These are phyloP conservation scores for Lobulomyces angularis DNA, from an alignment of 192 early-diverging fungal genomes.

Conservation along the genomic window DNA sequence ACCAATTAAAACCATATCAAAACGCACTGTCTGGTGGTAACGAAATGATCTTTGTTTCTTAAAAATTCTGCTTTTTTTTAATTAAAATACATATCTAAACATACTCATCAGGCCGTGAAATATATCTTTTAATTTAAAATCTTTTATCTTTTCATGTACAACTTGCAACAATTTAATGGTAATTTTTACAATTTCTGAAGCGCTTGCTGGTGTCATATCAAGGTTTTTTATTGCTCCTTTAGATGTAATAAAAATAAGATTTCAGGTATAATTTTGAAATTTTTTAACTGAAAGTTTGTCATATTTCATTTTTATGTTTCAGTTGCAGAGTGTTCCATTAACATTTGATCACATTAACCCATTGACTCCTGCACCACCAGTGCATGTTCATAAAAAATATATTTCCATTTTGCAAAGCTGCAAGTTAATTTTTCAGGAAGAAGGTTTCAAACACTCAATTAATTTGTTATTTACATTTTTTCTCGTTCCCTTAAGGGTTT, in stretches of 20 bases:
- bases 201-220: conserved; percentile 44
- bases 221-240: conserved; percentile 80
- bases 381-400: conserved; percentile 30
- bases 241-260: conserved; percentile 87
- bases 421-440: conserved; percentile 55
- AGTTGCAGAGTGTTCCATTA: background rate
- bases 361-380: background rate
- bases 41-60: no score
- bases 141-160: no score
- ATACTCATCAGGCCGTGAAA: no score
- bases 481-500: background rate
- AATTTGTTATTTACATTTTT: conserved; percentile 1
- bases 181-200: conserved; percentile 42
- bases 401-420: conserved; percentile 53
- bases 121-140: no score
- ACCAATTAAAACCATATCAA: no score
- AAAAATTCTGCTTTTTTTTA: no score
- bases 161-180: no score
- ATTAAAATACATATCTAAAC: no score
- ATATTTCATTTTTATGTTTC: background rate
- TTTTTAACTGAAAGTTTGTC: conserved; percentile 1
- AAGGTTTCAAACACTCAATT: no score
- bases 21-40: no score
- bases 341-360: background rate
- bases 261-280: conserved; percentile 11